Conservation (phyloP, 1,139 yeast genomes). For the Pichia cactophila region DNA sequence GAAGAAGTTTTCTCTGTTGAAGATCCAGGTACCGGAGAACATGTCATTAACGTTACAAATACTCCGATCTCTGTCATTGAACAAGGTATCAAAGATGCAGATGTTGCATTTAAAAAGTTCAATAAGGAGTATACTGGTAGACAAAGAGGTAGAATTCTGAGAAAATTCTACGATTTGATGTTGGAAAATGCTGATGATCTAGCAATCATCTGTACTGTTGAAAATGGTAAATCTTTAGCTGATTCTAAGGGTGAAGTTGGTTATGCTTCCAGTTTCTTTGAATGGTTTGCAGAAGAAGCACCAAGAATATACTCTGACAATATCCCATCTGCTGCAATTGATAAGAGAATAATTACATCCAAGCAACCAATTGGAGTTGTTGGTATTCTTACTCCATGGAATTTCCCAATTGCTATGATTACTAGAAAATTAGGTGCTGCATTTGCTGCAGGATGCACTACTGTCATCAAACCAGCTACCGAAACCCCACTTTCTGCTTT, state of each 20-base stretch:
- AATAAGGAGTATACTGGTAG: slow-evolving; percentile 51
- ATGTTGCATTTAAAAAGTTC: slow-evolving; percentile 52
- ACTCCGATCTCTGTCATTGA: slow-evolving; percentile 52
- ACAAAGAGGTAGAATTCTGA: slow-evolving; percentile 60
- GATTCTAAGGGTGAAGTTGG: slow-evolving; percentile 75
- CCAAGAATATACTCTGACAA: slow-evolving; percentile 70
- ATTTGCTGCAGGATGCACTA: slow-evolving; percentile 88
- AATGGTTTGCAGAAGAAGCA: slow-evolving; percentile 91
- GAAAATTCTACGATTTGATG: slow-evolving; percentile 58
- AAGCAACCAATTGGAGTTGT: slow-evolving; percentile 90
- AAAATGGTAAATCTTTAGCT: slow-evolving; percentile 75
- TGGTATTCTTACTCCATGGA: slow-evolving; percentile 94
- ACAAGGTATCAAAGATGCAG: slow-evolving; percentile 57
- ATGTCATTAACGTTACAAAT: slow-evolving; percentile 52
- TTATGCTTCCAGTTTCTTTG: slow-evolving; percentile 74
- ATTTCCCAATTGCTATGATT: slow-evolving; percentile 94
- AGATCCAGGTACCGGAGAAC: slow-evolving; percentile 70
- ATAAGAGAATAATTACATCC: slow-evolving; percentile 56
- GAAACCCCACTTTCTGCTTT: slow-evolving; percentile 87
- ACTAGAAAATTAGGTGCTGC: slow-evolving; percentile 92
- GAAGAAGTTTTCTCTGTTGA: slow-evolving; percentile 52
- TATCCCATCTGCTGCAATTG: slow-evolving; percentile 54
- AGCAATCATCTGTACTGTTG: slow-evolving; percentile 66
- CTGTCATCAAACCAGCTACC: slow-evolving; percentile 84
- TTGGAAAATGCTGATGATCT: slow-evolving; percentile 66